Percentiles rank a stretch among this genome's conserved stretches.
Conservation (phyloP, 257 asterid genomes). For the Verbascum thapsus region DNA sequence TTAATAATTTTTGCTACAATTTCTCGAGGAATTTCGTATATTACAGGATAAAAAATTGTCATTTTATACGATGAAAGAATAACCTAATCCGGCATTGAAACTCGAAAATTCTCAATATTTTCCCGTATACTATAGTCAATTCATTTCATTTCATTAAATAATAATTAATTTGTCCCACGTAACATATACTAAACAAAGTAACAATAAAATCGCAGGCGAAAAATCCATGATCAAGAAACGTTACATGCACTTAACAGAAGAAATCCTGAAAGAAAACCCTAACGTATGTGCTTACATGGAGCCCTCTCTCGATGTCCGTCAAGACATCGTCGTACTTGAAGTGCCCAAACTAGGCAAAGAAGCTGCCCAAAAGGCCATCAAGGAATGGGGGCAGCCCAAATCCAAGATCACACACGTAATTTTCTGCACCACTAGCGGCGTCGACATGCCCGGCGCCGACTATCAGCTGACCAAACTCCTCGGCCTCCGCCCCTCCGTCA, state of each 20-base stretch:
- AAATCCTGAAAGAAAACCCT: constrained; percentile 18
- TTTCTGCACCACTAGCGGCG: constrained; percentile 25
- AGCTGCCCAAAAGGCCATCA: constrained; percentile 33
- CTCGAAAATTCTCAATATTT: too few relatives aligned
- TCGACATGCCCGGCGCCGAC: constrained; percentile 33
- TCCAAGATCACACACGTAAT: constrained; percentile 28
- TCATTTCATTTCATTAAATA: too few relatives aligned
- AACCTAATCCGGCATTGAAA: too few relatives aligned
- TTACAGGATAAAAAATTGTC: too few relatives aligned
- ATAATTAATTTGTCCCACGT: too few relatives aligned
- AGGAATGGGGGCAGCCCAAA: constrained; percentile 21
- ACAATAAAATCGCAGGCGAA: background rate
- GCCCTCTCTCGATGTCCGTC: constrained; percentile 24
- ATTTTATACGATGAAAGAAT: too few relatives aligned
- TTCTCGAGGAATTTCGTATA: too few relatives aligned
- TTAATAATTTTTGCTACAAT: too few relatives aligned
- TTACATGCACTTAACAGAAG: constrained; percentile 28
- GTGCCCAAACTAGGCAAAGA: constrained; percentile 35
- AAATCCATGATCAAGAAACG: constrained; percentile 23
- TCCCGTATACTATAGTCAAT: too few relatives aligned
- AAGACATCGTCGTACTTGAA: constrained; percentile 24
- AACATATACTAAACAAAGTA: too few relatives aligned
- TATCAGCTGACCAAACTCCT: constrained; percentile 30
- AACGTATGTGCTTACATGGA: constrained; percentile 25
- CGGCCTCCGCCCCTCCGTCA: constrained; percentile 17